Evolutionary conservation across 1,139 yeast species (phyloP), one percentile per base, ranked within the genome.

Genomic region (Debaryomyces sp.): DNA sequence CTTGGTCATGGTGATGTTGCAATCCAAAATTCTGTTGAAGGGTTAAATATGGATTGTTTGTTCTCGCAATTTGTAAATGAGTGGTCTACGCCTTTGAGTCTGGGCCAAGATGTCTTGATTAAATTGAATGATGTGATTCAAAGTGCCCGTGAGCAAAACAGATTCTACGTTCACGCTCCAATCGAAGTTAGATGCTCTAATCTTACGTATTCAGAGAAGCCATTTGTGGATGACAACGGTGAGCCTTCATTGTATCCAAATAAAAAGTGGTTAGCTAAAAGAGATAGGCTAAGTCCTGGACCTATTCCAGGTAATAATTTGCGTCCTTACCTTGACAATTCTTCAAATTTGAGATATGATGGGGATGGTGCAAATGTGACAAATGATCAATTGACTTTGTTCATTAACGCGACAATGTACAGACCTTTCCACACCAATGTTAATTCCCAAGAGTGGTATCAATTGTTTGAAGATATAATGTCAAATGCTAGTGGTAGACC

Each of bases 61-160:
- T 94, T 91, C 66, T 85, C 92, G 42, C 99, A 94, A 67, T 92
- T 87, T 70, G 99, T 94, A 48, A 85, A 92, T 63, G 99, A 94
- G 70, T 94, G 99, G 99, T 90, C 94, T 12, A 82, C 96, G 48
- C 98, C 98, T 27, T 73, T 94, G 62, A 77, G 72, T 26, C 80
- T 81, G 51, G 98, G 98, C 8, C 84, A 84, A 7, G 86, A 84
- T 45, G 84, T 87, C 10, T 77, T 92, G 55, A 75, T 80, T 46
- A 73, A 87, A 45, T 74, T 92, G 54, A 81, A 87, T 51, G 76
- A 75, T 22, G 78, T 81, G 5, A 88, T 92, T 46, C 62, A 75
- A 30, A 72, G 70, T 10, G 97, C 96, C 29, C 85, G 86, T 30
- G 60, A 65, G 6, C 64, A 70, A 6, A 83, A 82, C 44, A 83